Base-by-base conservation (phyloP, 2,329 filamentous ascomycete genomes). In the Oidium heveae region DNA sequence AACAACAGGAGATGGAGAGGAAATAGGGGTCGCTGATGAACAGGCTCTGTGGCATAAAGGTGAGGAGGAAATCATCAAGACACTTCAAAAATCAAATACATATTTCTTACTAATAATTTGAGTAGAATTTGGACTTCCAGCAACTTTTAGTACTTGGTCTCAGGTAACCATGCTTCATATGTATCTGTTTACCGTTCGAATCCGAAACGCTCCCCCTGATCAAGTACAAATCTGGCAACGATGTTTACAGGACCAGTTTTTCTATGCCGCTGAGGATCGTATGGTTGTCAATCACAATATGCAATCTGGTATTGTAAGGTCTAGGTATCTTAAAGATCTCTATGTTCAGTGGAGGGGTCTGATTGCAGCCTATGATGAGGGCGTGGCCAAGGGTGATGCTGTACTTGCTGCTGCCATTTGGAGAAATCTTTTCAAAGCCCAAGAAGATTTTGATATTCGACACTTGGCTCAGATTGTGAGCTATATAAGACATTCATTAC, bases 151-250 rank as follows among this genome's bases (percentile, higher is more conserved):
- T 65, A 89, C 85, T 55, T 98, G 91, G 91, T 85, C 87, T 20
- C 88, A 96, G 68, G 82, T 96, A 47, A 91, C 88, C 37, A 94
- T 94, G 74, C 75, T 98, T 56, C 89, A 98, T 72, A 84, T 98
- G 75, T 96, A 94, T 72, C 76, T 95, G 56, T 69, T 96, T 57
- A 84, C 85, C 55, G 83, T 85, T 50, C 83, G 88, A 55, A 72
- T 95, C 61, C 84, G 91, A 59, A 71, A 73, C 54, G 75, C 81
- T 22, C 73, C 76, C 60, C 80, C 84, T 60, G n/a, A 37, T 36
- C 32, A 37, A 7, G 50, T 52, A 15, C 74, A 77, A 57, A 75
- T 78, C 56, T 94, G 87, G 80, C 86, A 93, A 67, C 84, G 87
- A 63, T 85, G 94, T 69, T 74, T 98, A 58, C 78, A 91, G 50